Conservation (phyloP, 768 basidiomycete species). For the Fibroporia radiculosa region DNA sequence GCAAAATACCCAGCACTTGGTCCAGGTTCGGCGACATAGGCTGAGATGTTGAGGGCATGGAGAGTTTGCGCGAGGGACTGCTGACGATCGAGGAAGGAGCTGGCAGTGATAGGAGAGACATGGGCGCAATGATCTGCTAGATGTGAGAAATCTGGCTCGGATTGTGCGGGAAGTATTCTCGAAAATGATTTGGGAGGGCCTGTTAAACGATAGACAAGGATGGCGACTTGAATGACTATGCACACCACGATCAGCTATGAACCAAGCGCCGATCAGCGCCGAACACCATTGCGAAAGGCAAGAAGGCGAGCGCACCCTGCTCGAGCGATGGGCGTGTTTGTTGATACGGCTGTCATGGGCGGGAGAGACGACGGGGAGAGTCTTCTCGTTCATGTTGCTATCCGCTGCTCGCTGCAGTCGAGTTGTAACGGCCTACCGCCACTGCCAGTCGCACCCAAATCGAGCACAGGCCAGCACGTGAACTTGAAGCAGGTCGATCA, state of each 20-base stretch:
- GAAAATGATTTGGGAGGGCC: neutral
- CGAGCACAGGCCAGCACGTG: too few relatives aligned
- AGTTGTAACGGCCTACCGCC: too few relatives aligned
- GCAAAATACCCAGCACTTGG: slow-evolving; percentile 63
- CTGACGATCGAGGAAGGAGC: slow-evolving; percentile 49
- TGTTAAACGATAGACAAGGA: slow-evolving; percentile 4
- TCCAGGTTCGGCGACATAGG: slow-evolving; percentile 77
- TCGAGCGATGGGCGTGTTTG: slow-evolving; percentile 2
- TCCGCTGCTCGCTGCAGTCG: too few relatives aligned
- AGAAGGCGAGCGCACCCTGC: neutral
- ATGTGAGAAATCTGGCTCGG: slow-evolving; percentile 17
- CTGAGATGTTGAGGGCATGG: slow-evolving; percentile 42
- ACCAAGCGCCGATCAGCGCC: neutral
- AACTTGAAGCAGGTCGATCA: too few relatives aligned
- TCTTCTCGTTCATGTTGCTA: neutral
- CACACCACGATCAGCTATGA: slow-evolving; percentile 2
- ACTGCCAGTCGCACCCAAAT: too few relatives aligned
- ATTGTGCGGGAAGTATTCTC: neutral
- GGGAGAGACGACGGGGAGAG: neutral
- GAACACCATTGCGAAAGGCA: neutral
- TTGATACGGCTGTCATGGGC: neutral
- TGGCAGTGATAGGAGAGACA: slow-evolving; percentile 36
- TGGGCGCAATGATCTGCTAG: slow-evolving; percentile 38
- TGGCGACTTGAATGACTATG: slow-evolving; percentile 4
- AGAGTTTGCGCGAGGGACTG: slow-evolving; percentile 42